A percentile compares a stretch with the other conserved stretches of the same genome.
phyloP scores from a whole-genome alignment of 108 stramenopile species.

The Aurantiochytrium sp. region DNA sequence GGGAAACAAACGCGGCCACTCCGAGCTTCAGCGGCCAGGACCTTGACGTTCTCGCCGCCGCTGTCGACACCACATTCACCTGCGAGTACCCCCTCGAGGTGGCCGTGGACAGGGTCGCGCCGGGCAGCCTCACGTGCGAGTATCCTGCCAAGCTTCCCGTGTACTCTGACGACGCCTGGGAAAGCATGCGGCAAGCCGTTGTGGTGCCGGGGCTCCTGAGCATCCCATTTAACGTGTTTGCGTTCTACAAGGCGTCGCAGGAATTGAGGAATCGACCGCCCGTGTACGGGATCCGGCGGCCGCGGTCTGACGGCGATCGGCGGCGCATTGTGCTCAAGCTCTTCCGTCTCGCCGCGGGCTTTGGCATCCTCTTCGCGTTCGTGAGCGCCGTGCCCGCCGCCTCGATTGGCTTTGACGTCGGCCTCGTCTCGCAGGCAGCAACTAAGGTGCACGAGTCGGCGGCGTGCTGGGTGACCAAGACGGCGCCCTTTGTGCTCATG shows the following conservation, averaged over 20 bases:
- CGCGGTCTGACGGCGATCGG: background rate
- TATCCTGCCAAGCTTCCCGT: background rate
- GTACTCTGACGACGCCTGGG: background rate
- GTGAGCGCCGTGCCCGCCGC: background rate
- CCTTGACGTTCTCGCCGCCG: background rate
- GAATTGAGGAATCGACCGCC: background rate
- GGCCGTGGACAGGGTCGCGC: background rate
- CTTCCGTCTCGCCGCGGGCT: background rate
- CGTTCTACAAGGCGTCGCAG: background rate
- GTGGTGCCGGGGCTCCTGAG: background rate
- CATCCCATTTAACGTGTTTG: background rate
- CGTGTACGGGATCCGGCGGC: background rate
- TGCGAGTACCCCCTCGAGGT: background rate
- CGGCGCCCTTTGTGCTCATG: background rate
- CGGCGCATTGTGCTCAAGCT: background rate
- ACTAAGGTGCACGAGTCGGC: background rate
- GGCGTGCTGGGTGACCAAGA: background rate
- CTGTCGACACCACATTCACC: background rate
- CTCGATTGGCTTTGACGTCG: background rate
- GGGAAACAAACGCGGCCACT: background rate
- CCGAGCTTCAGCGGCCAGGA: background rate
- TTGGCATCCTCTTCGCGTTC: background rate
- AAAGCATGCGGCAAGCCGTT: background rate
- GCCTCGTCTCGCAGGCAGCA: background rate
- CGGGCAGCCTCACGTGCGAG: background rate